Base-by-base conservation (phyloP, 345 rosid species). In the Eucalyptus cloeziana region DNA sequence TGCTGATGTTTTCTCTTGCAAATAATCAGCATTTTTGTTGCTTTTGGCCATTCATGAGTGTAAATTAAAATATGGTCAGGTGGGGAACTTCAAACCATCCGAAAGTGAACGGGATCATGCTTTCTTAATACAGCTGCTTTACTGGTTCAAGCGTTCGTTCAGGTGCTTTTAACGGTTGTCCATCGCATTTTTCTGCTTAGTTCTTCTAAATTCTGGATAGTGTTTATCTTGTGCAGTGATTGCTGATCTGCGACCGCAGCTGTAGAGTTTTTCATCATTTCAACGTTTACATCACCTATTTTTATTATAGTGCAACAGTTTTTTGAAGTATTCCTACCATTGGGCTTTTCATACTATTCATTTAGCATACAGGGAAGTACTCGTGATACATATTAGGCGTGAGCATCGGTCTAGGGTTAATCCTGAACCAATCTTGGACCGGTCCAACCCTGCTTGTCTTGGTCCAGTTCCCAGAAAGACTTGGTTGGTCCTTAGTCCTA, bases 81-180 rank as follows among this genome's bases (percentile, higher is more conserved):
- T 94, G 89, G 98, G 98, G 88, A 96, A 94, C 91, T 94, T 94
- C 76, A 93, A 92, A 90, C 97, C 98, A 37, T 91, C 95, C 87
- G 90, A 94, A 93, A 49, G 52, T 2, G 98, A 96, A 89, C 93
- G 90, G 90, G 95, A 93, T 50, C 94, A 95, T 58, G 97, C 98
- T 90, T 96, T 97, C 97, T 92, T 97, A 90, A 95, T 96, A 89
- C 99, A 97, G 95, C 94, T 96, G 92, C 98, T 97, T 92, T 96
- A 94, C 96, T 97, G 99, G 99, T 97, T 96, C 94, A 96, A 95
- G 91, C 90, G 89, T 88, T 90, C 97, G 27, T 97, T 97, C 98
- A 96, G 99, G 99, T 90, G 86, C 96, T 88, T 79, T 88, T 60
- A 71, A 54, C 16, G 24, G 21, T 19, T 37, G 11, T 71, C 81